Conservation (phyloP, 768 basidiomycete genomes). For the Dictyophora rubrovolvata region DNA sequence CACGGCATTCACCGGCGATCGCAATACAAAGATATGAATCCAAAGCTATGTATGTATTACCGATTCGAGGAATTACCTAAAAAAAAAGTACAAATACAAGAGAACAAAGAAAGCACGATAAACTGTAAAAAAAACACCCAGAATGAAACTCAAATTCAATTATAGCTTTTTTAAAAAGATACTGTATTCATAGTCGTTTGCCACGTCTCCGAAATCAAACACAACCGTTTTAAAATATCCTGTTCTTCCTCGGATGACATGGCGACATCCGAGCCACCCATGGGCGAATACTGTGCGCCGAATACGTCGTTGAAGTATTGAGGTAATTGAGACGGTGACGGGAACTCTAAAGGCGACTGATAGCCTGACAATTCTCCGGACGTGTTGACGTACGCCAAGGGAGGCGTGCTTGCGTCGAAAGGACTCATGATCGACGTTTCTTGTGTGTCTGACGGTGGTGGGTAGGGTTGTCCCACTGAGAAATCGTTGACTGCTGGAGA, state of each 20-base stretch:
- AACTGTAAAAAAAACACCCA: neutral
- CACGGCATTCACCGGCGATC: too few species aligned
- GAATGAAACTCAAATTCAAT: neutral
- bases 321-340: neutral
- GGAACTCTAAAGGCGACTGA: neutral
- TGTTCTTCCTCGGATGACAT: neutral
- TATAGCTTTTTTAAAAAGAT: neutral
- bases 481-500: neutral
- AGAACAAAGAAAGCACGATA: neutral
- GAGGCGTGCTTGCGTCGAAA: neutral
- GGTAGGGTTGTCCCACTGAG: neutral
- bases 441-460: neutral
- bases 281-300: neutral
- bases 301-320: neutral
- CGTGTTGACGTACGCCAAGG: neutral
- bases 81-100: too few species aligned
- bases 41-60: too few species aligned
- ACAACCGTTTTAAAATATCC: neutral
- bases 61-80: too few species aligned
- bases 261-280: neutral
- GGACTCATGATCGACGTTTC: neutral
- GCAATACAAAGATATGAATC: too few species aligned
- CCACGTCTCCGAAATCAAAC: neutral
- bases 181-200: neutral
- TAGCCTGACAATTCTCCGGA: neutral